Base-by-base conservation (phyloP, 2,329 filamentous ascomycete species). In the Calonectria pauciramosa region DNA sequence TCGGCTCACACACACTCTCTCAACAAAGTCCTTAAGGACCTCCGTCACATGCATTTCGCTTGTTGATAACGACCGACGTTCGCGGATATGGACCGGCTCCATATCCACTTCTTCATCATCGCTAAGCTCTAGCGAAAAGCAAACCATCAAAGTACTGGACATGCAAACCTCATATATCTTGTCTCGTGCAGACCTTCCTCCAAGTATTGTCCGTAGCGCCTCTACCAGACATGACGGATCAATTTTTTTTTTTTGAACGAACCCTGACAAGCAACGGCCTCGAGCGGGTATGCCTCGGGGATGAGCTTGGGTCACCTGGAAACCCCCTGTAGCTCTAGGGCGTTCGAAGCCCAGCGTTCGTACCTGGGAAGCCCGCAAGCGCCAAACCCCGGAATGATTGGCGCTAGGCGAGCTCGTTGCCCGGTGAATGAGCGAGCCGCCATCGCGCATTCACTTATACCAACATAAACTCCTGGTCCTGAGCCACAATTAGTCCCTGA, bases 401-500 rank as follows among this genome's bases (percentile, higher is more conserved):
- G 51, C 65, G 56, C 64, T 52, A 68, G n/a, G 9, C 47, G n/a
- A 65, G 10, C 38, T 38, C 51, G 76, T 77, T 77, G 76, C 76
- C 67, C 63, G 75, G 74, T 73, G 67, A 71, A 76, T 77, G 32
- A 30, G 8, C 18, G 13, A 34, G 56, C 47, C 59, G 34, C 68
- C 28, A 51, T 60, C 51, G 67, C 71, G 51, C 59, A 36, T 41
- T 34, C 71, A 73, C 67, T 67, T 70, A 70, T 38, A 71, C 32
- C 59, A 70, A 74, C 64, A 72, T 64, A 68, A 74, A 70, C 73
- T 70, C 64, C 5, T 34, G 23, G 16, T 63, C 28, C 34, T 13
- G 18, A 26, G 32, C 30, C 30, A 6, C 9, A 18, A 44, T 23
- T 59, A n/a, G 34, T 26, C 28, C 16, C 34, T 2, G 23, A 38